Evolutionary conservation across 768 basidiomycete species (phyloP).

Genomic region (Tremella yokohamensis): DNA sequence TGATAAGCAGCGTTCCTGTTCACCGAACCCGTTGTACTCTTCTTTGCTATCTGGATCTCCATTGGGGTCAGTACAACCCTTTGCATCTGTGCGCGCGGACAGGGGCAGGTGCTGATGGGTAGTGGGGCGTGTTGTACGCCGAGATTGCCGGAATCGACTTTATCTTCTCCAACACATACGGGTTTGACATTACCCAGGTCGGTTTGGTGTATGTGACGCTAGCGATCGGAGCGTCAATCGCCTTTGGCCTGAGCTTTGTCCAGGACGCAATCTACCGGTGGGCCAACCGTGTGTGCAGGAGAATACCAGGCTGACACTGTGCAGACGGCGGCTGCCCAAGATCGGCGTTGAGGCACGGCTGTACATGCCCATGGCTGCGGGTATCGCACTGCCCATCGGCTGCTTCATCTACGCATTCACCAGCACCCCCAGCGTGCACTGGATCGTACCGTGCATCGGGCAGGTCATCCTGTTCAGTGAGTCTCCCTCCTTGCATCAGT

Average conservation of each 20-base stretch:
- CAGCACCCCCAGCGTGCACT: constrained; percentile 57
- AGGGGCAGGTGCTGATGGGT: constrained; percentile 5
- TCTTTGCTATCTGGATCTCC: constrained; percentile 56
- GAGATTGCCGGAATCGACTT: constrained; percentile 57
- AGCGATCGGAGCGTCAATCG: constrained; percentile 31
- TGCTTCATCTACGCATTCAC: constrained; percentile 70
- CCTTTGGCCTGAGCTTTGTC: constrained; percentile 33
- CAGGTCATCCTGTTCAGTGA: constrained; percentile 56
- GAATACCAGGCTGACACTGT: neutral
- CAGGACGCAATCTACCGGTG: constrained; percentile 45
- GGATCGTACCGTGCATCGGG: constrained; percentile 63
- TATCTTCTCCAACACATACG: constrained; percentile 60
- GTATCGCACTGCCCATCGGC: constrained; percentile 41
- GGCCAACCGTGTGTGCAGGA: neutral
- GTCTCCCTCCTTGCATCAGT: neutral
- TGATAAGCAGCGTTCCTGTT: constrained; percentile 58
- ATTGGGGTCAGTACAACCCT: constrained; percentile 53
- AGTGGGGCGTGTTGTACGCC: constrained; percentile 71
- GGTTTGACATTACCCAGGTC: constrained; percentile 60
- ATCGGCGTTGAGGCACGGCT: constrained; percentile 48
- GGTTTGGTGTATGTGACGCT: constrained; percentile 59
- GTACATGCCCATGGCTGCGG: constrained; percentile 45
- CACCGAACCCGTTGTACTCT: constrained; percentile 70
- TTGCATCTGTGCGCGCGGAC: neutral
- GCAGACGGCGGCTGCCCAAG: constrained; percentile 31